Evolutionary conservation across 2,329 filamentous ascomycete genomes (phyloP), one percentile per base, ranked within the genome.

Genomic region (Orbilia ellipsospora): DNA sequence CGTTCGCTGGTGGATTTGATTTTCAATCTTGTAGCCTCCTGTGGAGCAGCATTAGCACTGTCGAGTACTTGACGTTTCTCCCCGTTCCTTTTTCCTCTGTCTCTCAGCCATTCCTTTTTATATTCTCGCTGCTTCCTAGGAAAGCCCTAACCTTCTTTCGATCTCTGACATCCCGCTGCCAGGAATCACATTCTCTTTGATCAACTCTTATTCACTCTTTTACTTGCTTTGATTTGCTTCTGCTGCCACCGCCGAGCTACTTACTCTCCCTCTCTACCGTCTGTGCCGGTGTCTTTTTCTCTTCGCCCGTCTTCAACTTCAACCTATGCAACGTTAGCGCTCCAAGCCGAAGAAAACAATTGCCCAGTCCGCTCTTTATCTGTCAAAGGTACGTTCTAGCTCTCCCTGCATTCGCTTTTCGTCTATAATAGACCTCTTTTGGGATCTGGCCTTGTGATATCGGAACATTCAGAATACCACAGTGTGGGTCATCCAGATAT

Each of bases 111-210:
- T 67, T 73, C 69, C 26, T 74, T 74, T 31, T 36, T 63, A 67
- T 74, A 68, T 67, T 51, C 63, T 57, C 51, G 20, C 28, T 52
- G 63, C 63, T 56, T 74, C 55, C 70, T 74, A 74, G 55, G 63
- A 67, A 59, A 50, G 31, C 70, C 40, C 50, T 74, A 57, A 72
- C 59, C 67, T 72, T 74, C 63, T 74, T 67, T 74, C 67, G 54
- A 50, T 67, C 54, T 52, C 48, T 48, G 44, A 48, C 44, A 56
- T 48, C 2, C 10, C 10, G 31, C 15, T n/a, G 36, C 15, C 40
- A 62, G 28, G 10, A 36, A 36, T 36, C 31, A 36, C 31, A 56
- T 50, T 40, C 28, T 42, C 26, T 59, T 59, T 59, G 18, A 23
- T 23, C 16, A 45, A 15, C 44, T 15, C 16, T 18, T 48, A 18